Conservation (phyloP, 2,329 filamentous ascomycete genomes). For the Talaromyces amestolkiae region DNA sequence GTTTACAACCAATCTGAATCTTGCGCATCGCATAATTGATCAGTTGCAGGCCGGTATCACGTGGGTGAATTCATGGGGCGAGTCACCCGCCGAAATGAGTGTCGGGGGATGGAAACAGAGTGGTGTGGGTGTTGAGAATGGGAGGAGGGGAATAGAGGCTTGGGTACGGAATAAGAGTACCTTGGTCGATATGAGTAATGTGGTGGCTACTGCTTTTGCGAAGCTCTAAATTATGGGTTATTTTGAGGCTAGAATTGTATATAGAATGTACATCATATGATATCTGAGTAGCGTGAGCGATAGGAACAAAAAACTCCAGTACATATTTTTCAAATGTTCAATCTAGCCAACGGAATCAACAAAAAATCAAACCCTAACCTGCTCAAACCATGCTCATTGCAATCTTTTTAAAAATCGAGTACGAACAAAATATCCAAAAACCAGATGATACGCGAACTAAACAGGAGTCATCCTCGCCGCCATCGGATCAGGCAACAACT, state of each 20-base stretch:
- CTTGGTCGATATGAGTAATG: constrained; percentile 74
- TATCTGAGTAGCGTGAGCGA: not conserved
- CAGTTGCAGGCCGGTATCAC: constrained; percentile 80
- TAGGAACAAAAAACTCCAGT: constrained; percentile 5
- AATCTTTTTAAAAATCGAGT: not conserved
- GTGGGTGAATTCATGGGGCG: constrained; percentile 94
- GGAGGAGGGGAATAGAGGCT: constrained; percentile 70
- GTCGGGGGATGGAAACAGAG: constrained; percentile 92
- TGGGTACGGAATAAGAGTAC: constrained; percentile 89
- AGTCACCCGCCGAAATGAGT: constrained; percentile 86
- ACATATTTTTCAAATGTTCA: not conserved
- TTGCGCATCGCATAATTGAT: constrained; percentile 68
- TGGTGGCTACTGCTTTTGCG: constrained; percentile 69
- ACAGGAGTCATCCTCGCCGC: constrained; percentile 35
- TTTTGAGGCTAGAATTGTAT: not conserved
- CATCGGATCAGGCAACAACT: constrained; percentile 46
- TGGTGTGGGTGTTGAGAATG: constrained; percentile 84
- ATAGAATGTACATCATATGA: constrained; percentile 8
- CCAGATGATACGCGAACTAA: not conserved
- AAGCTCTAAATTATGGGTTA: constrained; percentile 53
- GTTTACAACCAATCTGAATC: constrained; percentile 71
- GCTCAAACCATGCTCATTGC: constrained; percentile 9
- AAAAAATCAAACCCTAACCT: constrained; percentile 17
- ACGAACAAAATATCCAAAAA: not conserved
- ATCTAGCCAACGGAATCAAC: constrained; percentile 12